Percentiles rank a stretch among this genome's conserved stretches.
Evolutionary conservation across 257 asterid species (phyloP).

Genomic region (Gentiana macrophylla): DNA sequence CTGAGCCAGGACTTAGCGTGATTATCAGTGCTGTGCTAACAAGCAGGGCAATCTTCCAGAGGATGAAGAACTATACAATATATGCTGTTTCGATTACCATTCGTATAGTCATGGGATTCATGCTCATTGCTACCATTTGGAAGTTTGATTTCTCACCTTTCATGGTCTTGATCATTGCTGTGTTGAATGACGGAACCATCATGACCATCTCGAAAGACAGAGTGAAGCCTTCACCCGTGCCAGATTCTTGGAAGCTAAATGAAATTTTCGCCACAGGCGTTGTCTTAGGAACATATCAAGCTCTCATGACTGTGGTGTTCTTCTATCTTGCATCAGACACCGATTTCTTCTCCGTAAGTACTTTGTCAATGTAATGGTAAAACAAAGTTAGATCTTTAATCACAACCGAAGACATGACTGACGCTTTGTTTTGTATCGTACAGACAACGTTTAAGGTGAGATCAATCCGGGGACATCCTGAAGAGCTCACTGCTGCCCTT

Average conservation of each 20-base stretch:
- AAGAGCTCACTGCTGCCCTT: slow-evolving; percentile 66
- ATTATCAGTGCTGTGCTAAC: slow-evolving; percentile 79
- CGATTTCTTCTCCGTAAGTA: slow-evolving; percentile 49
- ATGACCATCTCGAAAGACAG: slow-evolving; percentile 90
- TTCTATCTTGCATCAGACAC: slow-evolving; percentile 69
- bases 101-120: slow-evolving; percentile 80
- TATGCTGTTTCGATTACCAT: slow-evolving; percentile 88
- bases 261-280: slow-evolving; percentile 85
- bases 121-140: slow-evolving; percentile 88
- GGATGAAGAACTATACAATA: slow-evolving; percentile 89
- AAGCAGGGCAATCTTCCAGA: slow-evolving; percentile 85
- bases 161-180: slow-evolving; percentile 83
- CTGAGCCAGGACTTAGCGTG: slow-evolving; percentile 86
- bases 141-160: slow-evolving; percentile 86
- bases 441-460: slow-evolving; percentile 40
- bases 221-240: slow-evolving; percentile 83
- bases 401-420: too few species aligned
- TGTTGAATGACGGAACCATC: slow-evolving; percentile 87
- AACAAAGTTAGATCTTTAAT: too few species aligned
- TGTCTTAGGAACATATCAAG: slow-evolving; percentile 80
- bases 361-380: not conserved
- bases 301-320: slow-evolving; percentile 67
- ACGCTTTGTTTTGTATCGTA: not conserved
- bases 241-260: slow-evolving; percentile 90
- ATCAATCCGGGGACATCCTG: slow-evolving; percentile 33